A percentile compares a stretch with the other conserved stretches of the same genome.
Conservation (phyloP, 306 rosid genomes). For the Vigna nakashimae region DNA sequence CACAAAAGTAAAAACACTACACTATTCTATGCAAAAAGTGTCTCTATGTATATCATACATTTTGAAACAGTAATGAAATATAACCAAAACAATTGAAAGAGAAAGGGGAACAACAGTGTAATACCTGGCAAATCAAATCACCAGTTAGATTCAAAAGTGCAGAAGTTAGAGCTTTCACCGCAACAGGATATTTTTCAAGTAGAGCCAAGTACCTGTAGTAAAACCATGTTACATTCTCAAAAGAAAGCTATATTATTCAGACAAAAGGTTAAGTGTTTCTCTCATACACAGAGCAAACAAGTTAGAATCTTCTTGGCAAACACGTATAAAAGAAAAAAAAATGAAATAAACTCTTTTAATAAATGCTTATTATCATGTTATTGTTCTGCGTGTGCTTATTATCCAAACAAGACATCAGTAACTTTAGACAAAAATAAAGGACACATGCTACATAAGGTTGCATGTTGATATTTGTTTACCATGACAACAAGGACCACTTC, state of each 20-base stretch:
- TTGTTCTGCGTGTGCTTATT: neutral
- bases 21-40: constrained; percentile 3
- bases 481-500: constrained; percentile 73
- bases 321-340: neutral
- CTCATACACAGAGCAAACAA: neutral
- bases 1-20: constrained; percentile 7
- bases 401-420: neutral
- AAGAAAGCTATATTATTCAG: constrained; percentile 11
- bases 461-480: constrained; percentile 54
- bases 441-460: neutral
- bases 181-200: constrained; percentile 87
- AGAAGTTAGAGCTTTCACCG: constrained; percentile 84
- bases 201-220: constrained; percentile 81
- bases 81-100: constrained; percentile 33
- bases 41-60: constrained; percentile 16
- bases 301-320: neutral
- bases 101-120: constrained; percentile 6
- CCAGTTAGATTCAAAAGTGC: constrained; percentile 78
- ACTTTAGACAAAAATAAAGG: neutral
- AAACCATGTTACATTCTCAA: constrained; percentile 41
- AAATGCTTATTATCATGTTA: neutral
- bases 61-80: constrained; percentile 1
- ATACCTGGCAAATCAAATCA: constrained; percentile 94
- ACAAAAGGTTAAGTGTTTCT: neutral
- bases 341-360: neutral